Evolutionary conservation across 306 rosid species (phyloP).

Genomic region (Sindora glabra): DNA sequence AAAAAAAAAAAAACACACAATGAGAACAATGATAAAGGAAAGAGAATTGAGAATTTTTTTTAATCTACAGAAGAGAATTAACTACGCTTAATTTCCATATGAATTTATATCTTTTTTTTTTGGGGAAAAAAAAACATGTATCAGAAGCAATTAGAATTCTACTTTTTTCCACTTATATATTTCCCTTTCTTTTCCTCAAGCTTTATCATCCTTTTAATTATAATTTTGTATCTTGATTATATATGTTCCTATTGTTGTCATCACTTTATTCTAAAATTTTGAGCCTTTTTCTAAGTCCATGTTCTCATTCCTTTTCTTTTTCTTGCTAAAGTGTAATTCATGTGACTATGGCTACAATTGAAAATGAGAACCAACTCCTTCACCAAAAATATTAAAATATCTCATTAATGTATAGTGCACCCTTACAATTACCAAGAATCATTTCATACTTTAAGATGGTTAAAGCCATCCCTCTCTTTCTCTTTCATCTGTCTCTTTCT

Average conservation of each 20-base stretch:
- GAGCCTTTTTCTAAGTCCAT: slow-evolving; percentile 35
- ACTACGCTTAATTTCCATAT: too few species aligned
- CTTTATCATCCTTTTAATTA: slow-evolving; percentile 24
- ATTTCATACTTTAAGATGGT: slow-evolving; percentile 52
- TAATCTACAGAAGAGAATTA: too few species aligned
- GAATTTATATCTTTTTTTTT: too few species aligned
- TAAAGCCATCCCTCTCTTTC: slow-evolving; percentile 27
- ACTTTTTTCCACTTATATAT: not conserved
- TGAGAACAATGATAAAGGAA: too few species aligned
- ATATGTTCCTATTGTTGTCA: slow-evolving; percentile 17
- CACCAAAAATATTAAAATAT: slow-evolving; percentile 33
- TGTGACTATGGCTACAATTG: slow-evolving; percentile 29
- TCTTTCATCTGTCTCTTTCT: slow-evolving; percentile 10
- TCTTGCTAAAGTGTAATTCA: slow-evolving; percentile 47
- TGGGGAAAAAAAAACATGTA: too few species aligned
- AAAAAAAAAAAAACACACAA: not conserved
- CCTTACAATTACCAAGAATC: slow-evolving; percentile 81
- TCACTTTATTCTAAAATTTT: slow-evolving; percentile 26
- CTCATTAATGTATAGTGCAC: slow-evolving; percentile 60
- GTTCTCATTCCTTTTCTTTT: slow-evolving; percentile 35
- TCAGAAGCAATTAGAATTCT: too few species aligned
- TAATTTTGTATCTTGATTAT: slow-evolving; percentile 23
- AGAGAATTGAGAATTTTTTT: too few species aligned
- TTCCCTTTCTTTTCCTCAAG: not conserved
- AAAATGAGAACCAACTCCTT: slow-evolving; percentile 25